Evolutionary conservation across 2,329 filamentous ascomycete genomes (phyloP), one percentile per base, ranked within the genome.

Genomic region (Geosmithia morbida): DNA sequence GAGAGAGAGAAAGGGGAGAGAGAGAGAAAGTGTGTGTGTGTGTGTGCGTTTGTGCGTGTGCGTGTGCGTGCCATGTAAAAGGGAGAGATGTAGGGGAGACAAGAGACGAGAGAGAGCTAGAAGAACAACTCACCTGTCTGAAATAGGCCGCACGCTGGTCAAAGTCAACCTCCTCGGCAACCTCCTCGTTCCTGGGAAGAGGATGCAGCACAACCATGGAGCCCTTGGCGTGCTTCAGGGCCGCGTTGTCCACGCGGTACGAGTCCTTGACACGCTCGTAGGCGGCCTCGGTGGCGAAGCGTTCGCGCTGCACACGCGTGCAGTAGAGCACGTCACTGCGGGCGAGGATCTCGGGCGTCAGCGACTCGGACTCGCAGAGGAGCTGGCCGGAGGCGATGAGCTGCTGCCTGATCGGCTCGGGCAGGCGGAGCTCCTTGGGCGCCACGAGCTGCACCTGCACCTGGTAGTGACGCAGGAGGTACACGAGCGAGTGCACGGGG

Each of bases 111-210:
- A 8, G 22, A 8, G 22, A 26, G 8, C 4, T 26, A 26, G 29
- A 5, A 10, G 26, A 41, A 2, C 6, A 22, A 76, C 85, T 80
- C 69, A 95, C 90, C 85, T 98, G 92, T 85, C 92, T 81, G 70
- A 98, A 98, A 72, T 98, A 98, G 48, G 92, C 90, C 50, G 92
- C 92, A 57, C 92, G 74, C 63, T 94, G 87, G 69, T 98, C 92
- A 69, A 94, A 95, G 67, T 98, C 92, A 45, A 98, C 88, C 71
- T 98, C 92, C 67, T 94, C 87, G 33, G 82, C 81, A 61, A 98
- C 83, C 75, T 98, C 92, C 54, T 84, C 81, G 60, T 97, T 97
- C 59, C 92, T 78, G 41, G 92, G 92, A 59, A 98, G 74, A 49
- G 92, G 92, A 68, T 98, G 92, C 81, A 98, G 81, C 53, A 98